These are phyloP conservation scores for Aristolochia californica DNA, from an alignment of 164 flowering plant genomes.

Conservation along the genomic window DNA sequence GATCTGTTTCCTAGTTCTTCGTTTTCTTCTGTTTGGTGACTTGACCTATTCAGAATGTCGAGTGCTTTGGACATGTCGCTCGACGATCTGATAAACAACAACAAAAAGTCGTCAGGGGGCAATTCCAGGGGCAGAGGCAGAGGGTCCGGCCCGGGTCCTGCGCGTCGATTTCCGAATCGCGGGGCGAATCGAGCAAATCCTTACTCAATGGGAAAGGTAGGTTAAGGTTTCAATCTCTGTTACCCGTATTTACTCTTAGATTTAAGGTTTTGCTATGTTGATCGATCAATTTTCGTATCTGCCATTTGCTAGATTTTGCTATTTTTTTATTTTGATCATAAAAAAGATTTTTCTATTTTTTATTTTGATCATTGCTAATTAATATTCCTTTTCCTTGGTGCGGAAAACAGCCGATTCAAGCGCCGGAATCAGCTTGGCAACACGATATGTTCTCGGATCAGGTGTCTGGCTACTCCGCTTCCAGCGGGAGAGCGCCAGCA, in stretches of 20 bases:
- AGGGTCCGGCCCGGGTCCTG: conserved; percentile 60
- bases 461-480: conserved; percentile 15
- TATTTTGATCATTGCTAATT: background rate
- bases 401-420: conserved; percentile 24
- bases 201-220: conserved; percentile 48
- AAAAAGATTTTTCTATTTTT: background rate
- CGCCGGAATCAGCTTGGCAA: conserved; percentile 68
- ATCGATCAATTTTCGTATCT: background rate
- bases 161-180: conserved; percentile 59
- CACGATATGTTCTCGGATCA: conserved; percentile 64
- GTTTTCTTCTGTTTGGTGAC: background rate
- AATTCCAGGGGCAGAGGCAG: conserved; percentile 18
- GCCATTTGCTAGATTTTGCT: background rate
- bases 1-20: background rate
- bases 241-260: no score
- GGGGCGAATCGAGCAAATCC: conserved; percentile 50
- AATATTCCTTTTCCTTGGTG: conserved; percentile 2
- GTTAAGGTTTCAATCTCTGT: conserved; percentile 8
- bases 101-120: conserved; percentile 42
- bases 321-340: background rate
- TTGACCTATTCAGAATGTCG: conserved; percentile 28
- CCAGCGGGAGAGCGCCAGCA: conserved; percentile 32
- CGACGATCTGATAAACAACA: conserved; percentile 82
- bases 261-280: no score
- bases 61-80: conserved; percentile 65